Conservation (phyloP, 2,329 filamentous ascomycete genomes). For the Exophiala aquamarina region DNA sequence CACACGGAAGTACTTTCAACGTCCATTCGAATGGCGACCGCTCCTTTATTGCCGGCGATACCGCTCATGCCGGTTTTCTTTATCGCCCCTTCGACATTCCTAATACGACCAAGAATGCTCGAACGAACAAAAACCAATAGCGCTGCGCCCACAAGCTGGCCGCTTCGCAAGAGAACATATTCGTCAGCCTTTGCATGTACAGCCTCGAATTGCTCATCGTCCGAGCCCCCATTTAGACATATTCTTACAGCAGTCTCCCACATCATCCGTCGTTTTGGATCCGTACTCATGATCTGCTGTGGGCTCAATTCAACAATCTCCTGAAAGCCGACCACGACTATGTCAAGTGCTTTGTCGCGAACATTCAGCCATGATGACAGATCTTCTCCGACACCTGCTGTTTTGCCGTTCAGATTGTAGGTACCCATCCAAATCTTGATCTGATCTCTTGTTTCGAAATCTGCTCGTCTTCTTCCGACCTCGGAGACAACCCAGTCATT, state of each 20-base stretch:
- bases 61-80: constrained; percentile 93
- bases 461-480: constrained; percentile 61
- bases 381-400: constrained; percentile 73
- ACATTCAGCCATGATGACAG: constrained; percentile 80
- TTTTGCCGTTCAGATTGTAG: constrained; percentile 92
- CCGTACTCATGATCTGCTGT: constrained; percentile 98
- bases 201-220: constrained; percentile 52
- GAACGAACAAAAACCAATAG: constrained; percentile 87
- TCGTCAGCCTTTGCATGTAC: constrained; percentile 61
- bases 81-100: constrained; percentile 92
- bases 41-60: constrained; percentile 97
- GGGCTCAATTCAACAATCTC: constrained; percentile 98
- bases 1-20: constrained; percentile 91
- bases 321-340: constrained; percentile 90
- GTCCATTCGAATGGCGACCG: constrained; percentile 92
- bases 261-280: constrained; percentile 76
- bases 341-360: constrained; percentile 68
- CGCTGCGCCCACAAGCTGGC: constrained; percentile 91
- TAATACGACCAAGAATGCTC: constrained; percentile 75
- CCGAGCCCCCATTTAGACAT: constrained; percentile 66
- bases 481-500: constrained; percentile 86
- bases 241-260: constrained; percentile 83
- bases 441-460: constrained; percentile 72
- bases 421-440: constrained; percentile 85
- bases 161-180: constrained; percentile 87